Evolutionary conservation across 495 filamentous ascomycete species (phyloP).

Genomic region (Bombardia bombarda): DNA sequence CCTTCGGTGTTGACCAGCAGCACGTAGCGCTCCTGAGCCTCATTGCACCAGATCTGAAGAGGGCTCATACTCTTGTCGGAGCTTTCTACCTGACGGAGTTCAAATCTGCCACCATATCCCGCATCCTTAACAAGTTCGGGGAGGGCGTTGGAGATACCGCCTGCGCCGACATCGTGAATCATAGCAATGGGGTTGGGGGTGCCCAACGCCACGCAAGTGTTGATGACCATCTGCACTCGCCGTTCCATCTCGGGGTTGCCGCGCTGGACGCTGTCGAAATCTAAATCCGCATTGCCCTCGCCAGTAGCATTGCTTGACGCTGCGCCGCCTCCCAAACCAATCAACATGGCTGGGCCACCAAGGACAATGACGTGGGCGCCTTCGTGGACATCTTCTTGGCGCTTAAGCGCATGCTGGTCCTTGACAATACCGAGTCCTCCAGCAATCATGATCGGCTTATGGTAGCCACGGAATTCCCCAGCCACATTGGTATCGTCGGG

Average conservation of each 20-base stretch:
- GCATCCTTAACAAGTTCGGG: conserved; percentile 84
- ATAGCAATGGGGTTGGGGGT: conserved; percentile 81
- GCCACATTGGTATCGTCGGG: conserved; percentile 36
- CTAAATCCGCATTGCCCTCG: conserved; percentile 80
- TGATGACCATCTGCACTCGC: conserved; percentile 93
- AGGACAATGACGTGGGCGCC: conserved; percentile 86
- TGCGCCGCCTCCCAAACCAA: conserved; percentile 90
- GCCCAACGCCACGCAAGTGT: conserved; percentile 79
- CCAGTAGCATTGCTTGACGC: conserved; percentile 85
- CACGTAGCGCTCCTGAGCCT: conserved; percentile 94
- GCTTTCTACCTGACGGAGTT: conserved; percentile 84
- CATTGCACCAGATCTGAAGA: conserved; percentile 93
- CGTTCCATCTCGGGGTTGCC: conserved; percentile 93
- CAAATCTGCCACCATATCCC: conserved; percentile 78
- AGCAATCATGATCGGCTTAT: conserved; percentile 99
- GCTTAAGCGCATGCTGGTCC: conserved; percentile 84
- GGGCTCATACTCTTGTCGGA: conserved; percentile 88
- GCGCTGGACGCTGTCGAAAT: conserved; percentile 93
- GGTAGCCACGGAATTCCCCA: conserved; percentile 77
- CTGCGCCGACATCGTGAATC: conserved; percentile 96
- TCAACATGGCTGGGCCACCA: conserved; percentile 94
- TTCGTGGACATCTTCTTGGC: conserved; percentile 63
- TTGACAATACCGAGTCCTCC: conserved; percentile 95
- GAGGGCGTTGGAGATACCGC: conserved; percentile 87
- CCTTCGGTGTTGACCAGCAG: conserved; percentile 69